Conservation (phyloP, 495 filamentous ascomycete genomes). For the Podospora pseudopauciseta region DNA sequence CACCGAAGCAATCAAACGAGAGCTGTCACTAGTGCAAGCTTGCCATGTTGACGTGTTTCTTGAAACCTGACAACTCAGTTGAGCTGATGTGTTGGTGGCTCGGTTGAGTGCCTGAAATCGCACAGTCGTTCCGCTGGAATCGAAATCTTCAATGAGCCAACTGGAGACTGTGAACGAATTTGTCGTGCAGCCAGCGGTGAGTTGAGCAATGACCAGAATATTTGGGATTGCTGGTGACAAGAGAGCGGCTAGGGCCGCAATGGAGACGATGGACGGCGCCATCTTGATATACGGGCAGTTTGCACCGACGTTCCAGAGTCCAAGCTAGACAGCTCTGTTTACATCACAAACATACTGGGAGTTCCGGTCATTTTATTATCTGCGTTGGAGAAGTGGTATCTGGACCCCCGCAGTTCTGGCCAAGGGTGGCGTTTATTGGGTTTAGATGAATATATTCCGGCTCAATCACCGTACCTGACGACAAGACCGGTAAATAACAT, state of each 20-base stretch:
- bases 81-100: conserved; percentile 17
- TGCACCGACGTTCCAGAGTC: not conserved
- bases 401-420: not conserved
- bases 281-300: not conserved
- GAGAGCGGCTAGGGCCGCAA: not conserved
- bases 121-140: conserved; percentile 5
- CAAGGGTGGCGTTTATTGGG: not conserved
- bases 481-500: not conserved
- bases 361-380: not conserved
- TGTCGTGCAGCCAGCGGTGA: conserved; percentile 21
- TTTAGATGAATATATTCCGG: conserved; percentile 3
- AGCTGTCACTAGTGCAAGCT: conserved; percentile 9
- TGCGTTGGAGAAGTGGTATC: not conserved
- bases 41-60: conserved; percentile 9
- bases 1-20: not conserved
- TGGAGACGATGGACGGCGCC: not conserved
- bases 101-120: conserved; percentile 22
- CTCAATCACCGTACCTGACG: not conserved
- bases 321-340: not conserved
- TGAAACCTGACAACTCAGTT: conserved; percentile 10
- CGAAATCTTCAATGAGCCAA: conserved; percentile 23
- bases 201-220: conserved; percentile 4
- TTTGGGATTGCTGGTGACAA: not conserved
- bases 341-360: not conserved
- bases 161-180: conserved; percentile 27